Base-by-base conservation (phyloP, 2,329 filamentous ascomycete species). In the Monilinia laxa region DNA sequence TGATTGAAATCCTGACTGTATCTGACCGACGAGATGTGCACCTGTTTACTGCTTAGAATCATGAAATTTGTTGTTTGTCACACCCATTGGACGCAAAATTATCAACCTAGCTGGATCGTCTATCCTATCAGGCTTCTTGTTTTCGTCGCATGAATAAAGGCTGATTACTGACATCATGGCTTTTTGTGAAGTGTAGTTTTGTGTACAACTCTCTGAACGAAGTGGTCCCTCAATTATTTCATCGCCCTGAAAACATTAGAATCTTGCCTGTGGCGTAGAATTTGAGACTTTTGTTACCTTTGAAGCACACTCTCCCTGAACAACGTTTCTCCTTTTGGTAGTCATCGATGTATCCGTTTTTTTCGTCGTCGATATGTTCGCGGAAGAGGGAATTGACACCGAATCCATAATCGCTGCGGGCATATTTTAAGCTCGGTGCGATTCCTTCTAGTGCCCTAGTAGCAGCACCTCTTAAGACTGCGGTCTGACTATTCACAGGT, bases 381-480 rank as follows among this genome's bases (percentile, higher is more conserved):
- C 67, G 65, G 35, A 70, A 71, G 3, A 1, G 4, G 3, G 10
- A 2, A 1, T 9, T 4, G 0, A 58, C 11, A 20, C 0, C 2
- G 35, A 70, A 18, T 11, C 70, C 70, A 55, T 69, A 71, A 60
- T 71, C 67, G 5, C 70, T 25, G 28, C 70, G 70, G 42, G 51
- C 49, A 14, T 63, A 49, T 38, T 65, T 71, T 6, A 67, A 16
- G 16, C 53, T 40, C 28, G 70, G 68, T n/a, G 58, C 65, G 55
- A 70, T 62, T 1, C 58, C 65, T 45, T 69, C 69, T 0, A 70
- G 60, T 14, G 66, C 71, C 1, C 70, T 63, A 1, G 71, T 55
- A 6, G 47, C 53, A 11, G 71, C 71, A 38, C 70, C 71, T 38
- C 40, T 64, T 3, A 69, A 62, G 12, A 72, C 66, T 31, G 71